These are phyloP conservation scores for Rhodomyrtus psidioides DNA, from an alignment of 441 rosid species.

Conservation along the genomic window DNA sequence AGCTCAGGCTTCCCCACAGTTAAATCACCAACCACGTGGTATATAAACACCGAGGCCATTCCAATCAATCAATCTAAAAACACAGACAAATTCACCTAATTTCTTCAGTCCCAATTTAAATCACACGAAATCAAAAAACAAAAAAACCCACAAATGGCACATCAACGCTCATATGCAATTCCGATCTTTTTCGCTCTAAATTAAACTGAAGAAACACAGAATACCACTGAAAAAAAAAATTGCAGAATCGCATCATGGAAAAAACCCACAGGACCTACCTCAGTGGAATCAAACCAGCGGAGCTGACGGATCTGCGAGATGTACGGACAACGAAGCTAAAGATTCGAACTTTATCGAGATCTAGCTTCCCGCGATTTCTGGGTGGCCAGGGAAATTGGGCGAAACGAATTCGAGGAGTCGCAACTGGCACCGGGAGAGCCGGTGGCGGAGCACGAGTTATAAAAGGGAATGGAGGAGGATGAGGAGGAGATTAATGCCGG, in stretches of 20 bases:
- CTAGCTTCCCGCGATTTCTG: background rate
- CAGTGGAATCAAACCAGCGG: background rate
- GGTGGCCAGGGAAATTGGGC: background rate
- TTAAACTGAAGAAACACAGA: background rate
- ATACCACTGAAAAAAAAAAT: background rate
- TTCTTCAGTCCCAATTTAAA: background rate
- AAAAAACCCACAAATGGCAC: background rate
- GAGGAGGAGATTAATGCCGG: slow-evolving; percentile 61
- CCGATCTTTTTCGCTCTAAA: background rate
- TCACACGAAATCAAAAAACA: background rate
- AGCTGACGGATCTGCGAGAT: background rate
- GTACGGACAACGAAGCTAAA: background rate
- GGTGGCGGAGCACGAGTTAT: slow-evolving; percentile 30
- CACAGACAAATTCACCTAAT: background rate
- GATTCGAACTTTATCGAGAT: background rate
- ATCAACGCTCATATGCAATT: background rate
- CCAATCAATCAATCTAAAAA: background rate
- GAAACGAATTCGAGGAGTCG: background rate
- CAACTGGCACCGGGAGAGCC: slow-evolving; percentile 10
- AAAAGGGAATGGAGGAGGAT: slow-evolving; percentile 82
- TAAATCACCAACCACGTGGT: slow-evolving; percentile 96
- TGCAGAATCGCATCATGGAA: background rate
- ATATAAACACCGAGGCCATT: slow-evolving; percentile 86
- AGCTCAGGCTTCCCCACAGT: slow-evolving; percentile 97
- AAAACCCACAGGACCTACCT: background rate